A percentile compares a stretch with the other conserved stretches of the same genome.
Conservation (phyloP, 805 yeast genomes). For the Cyberlindnera sargentensis region DNA sequence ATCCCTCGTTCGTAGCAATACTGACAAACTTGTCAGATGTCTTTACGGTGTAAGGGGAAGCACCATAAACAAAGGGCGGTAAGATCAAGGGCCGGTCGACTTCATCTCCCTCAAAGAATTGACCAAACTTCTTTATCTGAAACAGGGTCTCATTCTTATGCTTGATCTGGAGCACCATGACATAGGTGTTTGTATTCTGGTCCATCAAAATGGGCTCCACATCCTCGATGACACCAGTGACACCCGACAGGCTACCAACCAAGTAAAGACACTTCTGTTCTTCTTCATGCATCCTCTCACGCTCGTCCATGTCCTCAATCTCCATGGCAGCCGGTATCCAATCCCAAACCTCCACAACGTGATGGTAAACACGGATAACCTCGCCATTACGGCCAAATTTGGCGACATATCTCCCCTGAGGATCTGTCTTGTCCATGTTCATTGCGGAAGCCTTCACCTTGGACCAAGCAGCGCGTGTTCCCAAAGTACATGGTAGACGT, state of each 20-base stretch:
- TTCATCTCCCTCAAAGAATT: conserved; percentile 9
- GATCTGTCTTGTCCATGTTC: background rate
- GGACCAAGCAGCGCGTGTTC: conserved; percentile 24
- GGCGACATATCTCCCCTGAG: conserved; percentile 7
- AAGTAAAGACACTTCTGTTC: conserved; percentile 17
- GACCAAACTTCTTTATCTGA: conserved; percentile 17
- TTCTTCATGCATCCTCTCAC: conserved; percentile 13
- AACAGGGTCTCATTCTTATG: conserved; percentile 9
- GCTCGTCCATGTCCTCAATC: conserved; percentile 7
- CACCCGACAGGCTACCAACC: conserved; percentile 19
- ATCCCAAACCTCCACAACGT: conserved; percentile 33
- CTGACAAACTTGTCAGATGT: conserved; percentile 19
- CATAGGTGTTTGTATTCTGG: conserved; percentile 18
- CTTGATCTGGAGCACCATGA: conserved; percentile 8
- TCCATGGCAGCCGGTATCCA: conserved; percentile 27
- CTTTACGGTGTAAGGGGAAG: conserved; percentile 18
- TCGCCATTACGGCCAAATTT: conserved; percentile 35
- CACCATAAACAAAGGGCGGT: conserved; percentile 23
- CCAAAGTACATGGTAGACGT: conserved; percentile 13
- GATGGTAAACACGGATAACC: conserved; percentile 23
- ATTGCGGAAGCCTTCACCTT: conserved; percentile 14
- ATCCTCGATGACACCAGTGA: conserved; percentile 17
- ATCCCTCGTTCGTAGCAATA: conserved; percentile 25
- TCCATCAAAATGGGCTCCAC: conserved; percentile 22
- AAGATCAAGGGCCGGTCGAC: conserved; percentile 14